Percentiles rank a stretch among this genome's conserved stretches.
phyloP scores from a whole-genome alignment of 345 rosid species.

The Camelina sativa region DNA sequence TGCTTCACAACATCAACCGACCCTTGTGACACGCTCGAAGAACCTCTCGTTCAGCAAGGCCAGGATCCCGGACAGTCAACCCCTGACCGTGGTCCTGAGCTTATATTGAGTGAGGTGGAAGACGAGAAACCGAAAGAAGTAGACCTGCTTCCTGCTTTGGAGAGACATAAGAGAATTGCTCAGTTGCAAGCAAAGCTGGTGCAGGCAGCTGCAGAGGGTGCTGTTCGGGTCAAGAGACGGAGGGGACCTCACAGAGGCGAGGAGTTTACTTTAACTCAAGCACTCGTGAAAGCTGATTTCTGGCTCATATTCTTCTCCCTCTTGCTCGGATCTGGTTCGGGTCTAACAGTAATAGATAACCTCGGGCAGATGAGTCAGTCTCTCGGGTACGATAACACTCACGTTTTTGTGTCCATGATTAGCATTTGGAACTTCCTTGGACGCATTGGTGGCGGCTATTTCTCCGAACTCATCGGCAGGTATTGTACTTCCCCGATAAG shows the following conservation, averaged over 20 bases:
- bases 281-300: conserved; percentile 82
- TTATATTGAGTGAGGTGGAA: conserved; percentile 79
- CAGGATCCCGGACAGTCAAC: conserved; percentile 55
- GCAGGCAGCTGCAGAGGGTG: conserved; percentile 85
- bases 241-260: conserved; percentile 84
- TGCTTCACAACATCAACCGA: conserved; percentile 48
- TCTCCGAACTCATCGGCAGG: conserved; percentile 83
- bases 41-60: conserved; percentile 55
- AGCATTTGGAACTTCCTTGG: conserved; percentile 97
- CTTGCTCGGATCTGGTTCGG: conserved; percentile 85
- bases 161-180: conserved; percentile 72
- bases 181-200: conserved; percentile 70
- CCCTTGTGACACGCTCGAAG: conserved; percentile 56
- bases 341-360: conserved; percentile 84
- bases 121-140: conserved; percentile 86
- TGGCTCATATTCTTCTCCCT: conserved; percentile 86
- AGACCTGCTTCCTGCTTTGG: conserved; percentile 79
- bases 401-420: conserved; percentile 82
- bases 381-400: conserved; percentile 70
- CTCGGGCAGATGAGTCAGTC: conserved; percentile 95
- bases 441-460: conserved; percentile 85
- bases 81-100: conserved; percentile 60
- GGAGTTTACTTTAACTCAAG: conserved; percentile 82
- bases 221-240: conserved; percentile 78
- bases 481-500: conserved; percentile 20